Evolutionary conservation across 2,329 filamentous ascomycete species (phyloP), one percentile per base, ranked within the genome.

Genomic region (Lojkania enalia): DNA sequence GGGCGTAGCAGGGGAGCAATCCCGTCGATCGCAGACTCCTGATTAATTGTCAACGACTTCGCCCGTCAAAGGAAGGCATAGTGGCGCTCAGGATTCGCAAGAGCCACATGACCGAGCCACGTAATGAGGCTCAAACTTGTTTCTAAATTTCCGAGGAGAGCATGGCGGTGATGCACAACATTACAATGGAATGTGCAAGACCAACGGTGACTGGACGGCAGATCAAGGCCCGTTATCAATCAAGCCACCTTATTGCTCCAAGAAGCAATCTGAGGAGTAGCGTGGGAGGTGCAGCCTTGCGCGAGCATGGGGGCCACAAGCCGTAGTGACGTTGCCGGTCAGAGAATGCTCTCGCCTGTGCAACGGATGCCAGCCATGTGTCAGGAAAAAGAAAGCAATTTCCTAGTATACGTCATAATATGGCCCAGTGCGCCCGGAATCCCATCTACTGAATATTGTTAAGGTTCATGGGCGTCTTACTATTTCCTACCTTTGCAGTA

Each of bases 291-390:
- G 38, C 46, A 29, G 33, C 35, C 23, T 18, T 18, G 14, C 18
- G 31, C 39, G 40, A 46, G 27, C 16, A 31, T 29, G 30, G 31
- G 21, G 42, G 15, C 12, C 29, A n/a, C n/a, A n/a, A n/a, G n/a
- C n/a, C n/a, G n/a, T n/a, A 15, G 43, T 54, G 53, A 55, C 51
- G 51, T 53, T 37, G 47, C 19, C 27, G 20, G 19, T 35, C 37
- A 38, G 25, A 33, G 4, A 27, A 18, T 27, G n/a, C n/a, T n/a
- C n/a, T n/a, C n/a, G n/a, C n/a, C n/a, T n/a, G n/a, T n/a, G n/a
- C n/a, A n/a, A n/a, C n/a, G n/a, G n/a, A n/a, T n/a, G n/a, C n/a
- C n/a, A n/a, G n/a, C n/a, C n/a, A n/a, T n/a, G n/a, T n/a, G n/a
- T n/a, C n/a, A n/a, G n/a, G n/a, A n/a, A n/a, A n/a, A n/a, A n/a